Evolutionary conservation across 106 monocot species (phyloP), one percentile per base, ranked within the genome.

Genomic region (Acanthochlamys bracteata): DNA sequence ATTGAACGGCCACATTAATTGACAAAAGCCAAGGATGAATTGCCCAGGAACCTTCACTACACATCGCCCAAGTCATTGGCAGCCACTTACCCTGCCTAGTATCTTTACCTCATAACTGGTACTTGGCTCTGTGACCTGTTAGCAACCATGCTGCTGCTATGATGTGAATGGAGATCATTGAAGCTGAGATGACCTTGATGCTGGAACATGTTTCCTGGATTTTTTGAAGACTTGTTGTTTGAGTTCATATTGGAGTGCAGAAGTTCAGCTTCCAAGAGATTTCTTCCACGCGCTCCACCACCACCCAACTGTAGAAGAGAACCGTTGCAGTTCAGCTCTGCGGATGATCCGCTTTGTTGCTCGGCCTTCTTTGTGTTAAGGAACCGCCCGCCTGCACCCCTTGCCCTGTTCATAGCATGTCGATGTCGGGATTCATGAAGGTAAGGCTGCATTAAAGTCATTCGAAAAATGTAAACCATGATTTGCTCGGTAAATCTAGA

Each of bases 1-100:
- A 6, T 33, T 33, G 33, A 33, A 33, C 33, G 33, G 1, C 33
- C 33, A 6, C 33, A n/a, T n/a, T n/a, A 14, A 17, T 17, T 9
- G 49, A 49, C 15, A 49, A 58, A 75, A 80, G 80, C 80, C 80
- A 80, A 80, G 80, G 80, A 80, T 80, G 80, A 75, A 47, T 80
- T 80, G 80, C 80, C 80, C 49, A 27, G 64, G 69, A 60, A 69
- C 64, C 33, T 3, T 33, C 68, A 11, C 15, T 21, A 42, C 17
- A 42, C 52, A 42, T 22, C 21, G 25, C 33, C 0, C 41, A 11
- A 64, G 68, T 23, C 56, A 42, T 13, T 21, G 19, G 47, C 52
- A 65, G 16, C 26, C 27, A 20, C 10, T 53, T 55, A 54, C 61
- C 64, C 17, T 1, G 33, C 33, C 33, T 33, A 1, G 33, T 33